Evolutionary conservation across 116 monocot species (phyloP).

Genomic region (Dioscorea cayenensis): DNA sequence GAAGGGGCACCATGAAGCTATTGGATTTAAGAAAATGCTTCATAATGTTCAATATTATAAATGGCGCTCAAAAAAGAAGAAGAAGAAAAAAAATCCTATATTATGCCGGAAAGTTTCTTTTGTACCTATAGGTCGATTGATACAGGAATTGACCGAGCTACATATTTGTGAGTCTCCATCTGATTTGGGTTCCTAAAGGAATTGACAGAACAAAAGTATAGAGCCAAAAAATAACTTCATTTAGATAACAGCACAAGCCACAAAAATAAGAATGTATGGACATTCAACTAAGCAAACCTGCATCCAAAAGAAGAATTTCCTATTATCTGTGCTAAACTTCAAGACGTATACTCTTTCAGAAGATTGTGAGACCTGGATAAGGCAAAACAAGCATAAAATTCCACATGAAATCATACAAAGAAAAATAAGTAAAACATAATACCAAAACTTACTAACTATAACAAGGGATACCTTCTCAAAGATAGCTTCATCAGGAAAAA

Average conservation of each 20-base stretch:
- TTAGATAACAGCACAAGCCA: neutral
- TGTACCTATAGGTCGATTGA: conserved; percentile 80
- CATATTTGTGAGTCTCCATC: conserved; percentile 62
- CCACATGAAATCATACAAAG: neutral
- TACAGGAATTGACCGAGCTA: conserved; percentile 51
- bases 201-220: neutral
- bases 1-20: conserved; percentile 4
- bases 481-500: conserved; percentile 86
- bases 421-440: neutral
- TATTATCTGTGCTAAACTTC: conserved; percentile 78
- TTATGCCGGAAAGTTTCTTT: neutral
- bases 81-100: neutral
- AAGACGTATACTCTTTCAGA: conserved; percentile 85
- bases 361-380: conserved; percentile 61
- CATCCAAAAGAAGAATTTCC: conserved; percentile 95
- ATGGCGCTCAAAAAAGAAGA: neutral
- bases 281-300: conserved; percentile 41
- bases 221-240: neutral
- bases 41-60: neutral
- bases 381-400: neutral
- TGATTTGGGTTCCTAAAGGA: conserved; percentile 51
- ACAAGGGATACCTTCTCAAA: conserved; percentile 74
- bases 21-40: neutral
- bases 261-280: neutral
- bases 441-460: neutral